A percentile compares a stretch with the other conserved stretches of the same genome.
Conservation (phyloP, 305 asterid species). For the Fraxinus baroniana region DNA sequence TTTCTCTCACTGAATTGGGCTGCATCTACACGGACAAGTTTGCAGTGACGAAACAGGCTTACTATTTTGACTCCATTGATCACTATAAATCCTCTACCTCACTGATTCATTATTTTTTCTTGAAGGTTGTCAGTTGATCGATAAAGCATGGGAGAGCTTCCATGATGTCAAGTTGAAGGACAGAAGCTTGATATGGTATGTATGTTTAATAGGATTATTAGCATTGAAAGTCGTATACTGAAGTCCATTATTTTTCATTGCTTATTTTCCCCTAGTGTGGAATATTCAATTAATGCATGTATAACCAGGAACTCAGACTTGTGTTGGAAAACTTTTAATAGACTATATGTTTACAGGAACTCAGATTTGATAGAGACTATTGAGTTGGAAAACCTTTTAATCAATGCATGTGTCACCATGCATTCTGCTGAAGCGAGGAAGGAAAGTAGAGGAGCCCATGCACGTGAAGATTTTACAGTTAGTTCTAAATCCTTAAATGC, state of each 20-base stretch:
- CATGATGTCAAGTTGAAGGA: constrained; percentile 84
- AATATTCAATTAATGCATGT: neutral
- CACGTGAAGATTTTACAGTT: constrained; percentile 97
- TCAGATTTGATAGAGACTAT: constrained; percentile 91
- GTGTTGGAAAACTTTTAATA: neutral
- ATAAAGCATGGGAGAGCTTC: constrained; percentile 89
- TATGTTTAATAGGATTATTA: constrained; percentile 10
- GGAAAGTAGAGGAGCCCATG: constrained; percentile 99
- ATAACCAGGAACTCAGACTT: neutral
- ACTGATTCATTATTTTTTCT: constrained; percentile 17
- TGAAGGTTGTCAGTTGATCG: constrained; percentile 86
- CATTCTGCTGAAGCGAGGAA: constrained; percentile 99
- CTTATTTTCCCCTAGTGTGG: constrained; percentile 8
- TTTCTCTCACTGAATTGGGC: neutral
- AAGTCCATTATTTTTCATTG: neutral
- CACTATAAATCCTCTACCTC: constrained; percentile 4
- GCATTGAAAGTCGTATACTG: constrained; percentile 5
- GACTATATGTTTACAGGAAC: constrained; percentile 50
- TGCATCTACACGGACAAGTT: neutral
- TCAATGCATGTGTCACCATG: constrained; percentile 94
- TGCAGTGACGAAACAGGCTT: neutral
- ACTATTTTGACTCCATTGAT: constrained; percentile 7
- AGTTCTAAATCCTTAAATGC: constrained; percentile 25
- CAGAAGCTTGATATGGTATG: constrained; percentile 88
- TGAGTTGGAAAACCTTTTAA: constrained; percentile 91